phyloP scores from a whole-genome alignment of 1,284 basidiomycete species.

The Cutaneotrichosporon arboriforme region DNA sequence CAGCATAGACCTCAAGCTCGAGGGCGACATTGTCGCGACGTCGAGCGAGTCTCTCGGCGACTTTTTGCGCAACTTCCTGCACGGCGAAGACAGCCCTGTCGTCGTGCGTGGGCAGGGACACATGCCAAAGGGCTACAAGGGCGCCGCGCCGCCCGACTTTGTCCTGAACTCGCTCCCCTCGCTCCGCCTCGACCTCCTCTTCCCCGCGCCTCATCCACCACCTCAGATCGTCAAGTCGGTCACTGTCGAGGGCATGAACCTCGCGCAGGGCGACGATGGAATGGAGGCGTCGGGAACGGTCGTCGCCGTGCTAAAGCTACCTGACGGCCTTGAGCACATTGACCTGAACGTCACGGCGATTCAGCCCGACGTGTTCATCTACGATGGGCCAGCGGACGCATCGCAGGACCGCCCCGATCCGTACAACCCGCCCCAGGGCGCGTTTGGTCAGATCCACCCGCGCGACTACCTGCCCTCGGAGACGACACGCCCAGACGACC shows the following conservation, averaged over 20 bases:
- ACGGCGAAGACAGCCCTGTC: conserved; percentile 37
- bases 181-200: conserved; percentile 31
- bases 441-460: conserved; percentile 25
- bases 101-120: conserved; percentile 29
- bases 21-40: conserved; percentile 30
- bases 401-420: conserved; percentile 16
- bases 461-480: conserved; percentile 18
- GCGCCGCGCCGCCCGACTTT: conserved; percentile 30
- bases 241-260: conserved; percentile 44
- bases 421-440: conserved; percentile 16
- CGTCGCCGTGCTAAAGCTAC: conserved; percentile 39
- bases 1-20: conserved; percentile 27
- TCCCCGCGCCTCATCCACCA: conserved; percentile 40
- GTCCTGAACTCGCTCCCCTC: conserved; percentile 30
- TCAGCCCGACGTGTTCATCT: conserved; percentile 43
- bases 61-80: conserved; percentile 40
- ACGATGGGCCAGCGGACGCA: conserved; percentile 32
- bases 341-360: conserved; percentile 35
- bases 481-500: conserved; percentile 13
- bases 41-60: conserved; percentile 22
- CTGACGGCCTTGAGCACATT: conserved; percentile 30
- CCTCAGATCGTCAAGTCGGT: conserved; percentile 43
- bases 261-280: conserved; percentile 20
- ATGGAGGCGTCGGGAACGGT: conserved; percentile 39
- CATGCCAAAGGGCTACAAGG: conserved; percentile 1